Evolutionary conservation across 768 basidiomycete species (phyloP).

Genomic region (Pleurotus citrinopileatus): DNA sequence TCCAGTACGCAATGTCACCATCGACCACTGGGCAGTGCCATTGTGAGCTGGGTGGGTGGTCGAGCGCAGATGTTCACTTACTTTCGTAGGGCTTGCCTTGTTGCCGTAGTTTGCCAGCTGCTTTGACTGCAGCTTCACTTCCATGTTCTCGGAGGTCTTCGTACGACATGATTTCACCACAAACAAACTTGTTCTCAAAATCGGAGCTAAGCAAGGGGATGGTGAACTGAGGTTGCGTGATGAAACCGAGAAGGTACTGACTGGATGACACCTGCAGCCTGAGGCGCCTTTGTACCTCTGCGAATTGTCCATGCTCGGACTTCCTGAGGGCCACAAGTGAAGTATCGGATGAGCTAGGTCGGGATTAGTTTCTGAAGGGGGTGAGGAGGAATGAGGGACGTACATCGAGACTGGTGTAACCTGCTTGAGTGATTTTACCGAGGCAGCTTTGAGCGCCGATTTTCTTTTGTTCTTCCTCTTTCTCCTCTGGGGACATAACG

Average conservation of each 20-base stretch:
- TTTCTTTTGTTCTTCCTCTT: constrained; percentile 74
- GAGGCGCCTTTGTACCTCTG: constrained; percentile 90
- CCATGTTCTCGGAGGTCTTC: constrained; percentile 90
- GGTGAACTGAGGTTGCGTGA: background rate
- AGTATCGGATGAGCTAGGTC: constrained; percentile 84
- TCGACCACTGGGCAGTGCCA: constrained; percentile 58
- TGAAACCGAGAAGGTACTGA: constrained; percentile 34
- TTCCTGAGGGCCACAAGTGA: constrained; percentile 96
- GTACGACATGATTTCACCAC: constrained; percentile 94
- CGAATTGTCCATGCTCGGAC: constrained; percentile 98
- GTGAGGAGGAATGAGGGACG: constrained; percentile 19
- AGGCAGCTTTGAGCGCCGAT: constrained; percentile 74
- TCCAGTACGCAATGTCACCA: constrained; percentile 93
- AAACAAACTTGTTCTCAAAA: constrained; percentile 97
- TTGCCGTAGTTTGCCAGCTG: constrained; percentile 90
- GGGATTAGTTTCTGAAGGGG: background rate
- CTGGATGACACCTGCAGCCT: constrained; percentile 98
- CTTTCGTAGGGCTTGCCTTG: constrained; percentile 98
- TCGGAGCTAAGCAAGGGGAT: constrained; percentile 58
- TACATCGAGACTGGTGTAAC: constrained; percentile 84
- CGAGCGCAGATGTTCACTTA: no score
- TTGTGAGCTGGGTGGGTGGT: no score
- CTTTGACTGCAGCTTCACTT: constrained; percentile 88
- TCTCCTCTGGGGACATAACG: constrained; percentile 59
- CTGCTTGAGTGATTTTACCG: constrained; percentile 93